Base-by-base conservation (phyloP, 352 stramenopile genomes). In the Phytophthora idaei region DNA sequence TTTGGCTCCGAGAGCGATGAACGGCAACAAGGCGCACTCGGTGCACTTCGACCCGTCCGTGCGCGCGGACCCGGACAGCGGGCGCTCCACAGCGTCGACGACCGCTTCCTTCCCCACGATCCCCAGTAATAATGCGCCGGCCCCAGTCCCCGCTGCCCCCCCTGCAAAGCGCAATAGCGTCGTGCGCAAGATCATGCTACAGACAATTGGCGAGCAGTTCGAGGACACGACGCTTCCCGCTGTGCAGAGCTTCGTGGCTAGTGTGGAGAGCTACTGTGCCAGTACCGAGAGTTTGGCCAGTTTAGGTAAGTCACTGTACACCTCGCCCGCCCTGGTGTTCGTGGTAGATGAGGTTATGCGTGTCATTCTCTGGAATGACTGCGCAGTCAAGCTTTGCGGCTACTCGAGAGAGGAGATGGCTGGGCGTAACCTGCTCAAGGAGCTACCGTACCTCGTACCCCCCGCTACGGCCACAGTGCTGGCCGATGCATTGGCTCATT, bases 281-380 rank as follows among this genome's bases (percentile, higher is more conserved):
- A 88, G 76, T 29, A 89, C 80, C 28, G 85, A 93, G 74, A 94
- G 83, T 51, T 73, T 95, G 37, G 80, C 82, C 31, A 93, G 85
- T 64, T 71, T 95, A 25, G 87, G 87, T 41, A 95, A 95, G 57
- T 93, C 85, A 39, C 74, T 95, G 2, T 95, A 95, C 66, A 90
- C 83, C 65, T 92, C 83, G 1, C 73, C 77, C 6, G 74, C 84
- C 1, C 61, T 94, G 36, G 85, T 94, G 27, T 94, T 95, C 73
- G 87, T 93, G 32, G 78, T 95, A 37, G 87, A 95, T 55, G 87
- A 93, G 47, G 72, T 78, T 41, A 92, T 93, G 85, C 87, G 87
- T 54, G 88, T 95, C 21, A 95, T 95, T 36, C 64, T 95, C 14
- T 95, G 87, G 87, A 95, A 95, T 56, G 87, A 95, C 57, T 77